Evolutionary conservation across 1,284 basidiomycete species (phyloP), one percentile per base, ranked within the genome.

Genomic region (Thelephora terrestris): DNA sequence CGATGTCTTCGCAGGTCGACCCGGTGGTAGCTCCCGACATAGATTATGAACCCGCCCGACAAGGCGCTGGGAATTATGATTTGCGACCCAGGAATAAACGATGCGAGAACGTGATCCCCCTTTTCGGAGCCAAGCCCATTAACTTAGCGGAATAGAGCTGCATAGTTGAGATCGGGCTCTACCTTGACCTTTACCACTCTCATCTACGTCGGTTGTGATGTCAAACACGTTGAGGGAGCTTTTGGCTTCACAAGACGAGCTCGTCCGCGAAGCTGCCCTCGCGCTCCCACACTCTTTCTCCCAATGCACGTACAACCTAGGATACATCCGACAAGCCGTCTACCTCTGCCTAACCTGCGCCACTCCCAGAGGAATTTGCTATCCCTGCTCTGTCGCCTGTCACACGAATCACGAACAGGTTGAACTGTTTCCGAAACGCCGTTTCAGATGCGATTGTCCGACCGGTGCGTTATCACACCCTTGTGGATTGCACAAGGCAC

Each of bases 351-450:
- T 78, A 5, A 81, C 83, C 1, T 90, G 86, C 61, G 70, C 73
- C 25, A 71, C 71, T 47, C 68, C 65, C 0, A 64, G 69, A 16
- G 77, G 76, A 5, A 69, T 89, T 48, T 89, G 86, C 57, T 75
- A 81, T 14, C 81, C 86, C n/a, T 90, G 86, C 63, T 85, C 84
- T 17, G 74, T 89, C 46, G 82, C 85, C 17, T 90, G 86, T 58
- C 86, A 90, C 60, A 82, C 81, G 16, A 71, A 86, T 60, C 83
- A 87, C 63, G 82, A 88, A 58, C 86, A 90, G 61, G 63, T 89
- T 46, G 87, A 90, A 61, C 71, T 90, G 66, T 90, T 90, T 64
- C 85, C 85, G 2, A 90, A 90, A 60, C 76, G 86, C 50, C 66
- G 72, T 51, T 89, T 90, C 60, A 77, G 79, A 24, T 90, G 86